Conservation (phyloP, 768 basidiomycete species). For the Suillus subluteus region DNA sequence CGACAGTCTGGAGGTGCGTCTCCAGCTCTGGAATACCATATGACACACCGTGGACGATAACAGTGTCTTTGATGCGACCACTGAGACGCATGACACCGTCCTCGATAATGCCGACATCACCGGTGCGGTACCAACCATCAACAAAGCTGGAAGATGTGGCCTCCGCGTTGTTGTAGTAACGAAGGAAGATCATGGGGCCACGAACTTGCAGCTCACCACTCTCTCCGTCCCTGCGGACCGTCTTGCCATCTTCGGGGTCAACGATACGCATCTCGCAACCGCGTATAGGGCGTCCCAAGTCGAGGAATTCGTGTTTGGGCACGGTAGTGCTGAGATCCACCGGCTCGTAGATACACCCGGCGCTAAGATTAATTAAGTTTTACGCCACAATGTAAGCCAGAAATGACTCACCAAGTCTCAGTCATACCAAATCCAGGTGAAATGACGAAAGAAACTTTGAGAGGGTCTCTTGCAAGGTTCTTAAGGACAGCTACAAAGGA, state of each 20-base stretch:
- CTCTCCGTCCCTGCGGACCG: constrained; percentile 29
- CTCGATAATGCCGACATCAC: constrained; percentile 49
- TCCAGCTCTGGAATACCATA: constrained; percentile 43
- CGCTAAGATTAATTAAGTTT: constrained; percentile 17
- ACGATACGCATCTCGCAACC: constrained; percentile 41
- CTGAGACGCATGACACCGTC: constrained; percentile 37
- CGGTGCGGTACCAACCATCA: constrained; percentile 57
- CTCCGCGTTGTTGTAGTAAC: constrained; percentile 49
- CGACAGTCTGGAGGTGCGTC: constrained; percentile 42
- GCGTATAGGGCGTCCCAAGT: constrained; percentile 29
- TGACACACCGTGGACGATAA: constrained; percentile 49
- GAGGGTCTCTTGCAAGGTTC: constrained; percentile 21
- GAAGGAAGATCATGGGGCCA: constrained; percentile 41
- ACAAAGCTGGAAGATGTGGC: constrained; percentile 52
- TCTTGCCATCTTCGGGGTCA: constrained; percentile 26
- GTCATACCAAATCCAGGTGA: constrained; percentile 48
- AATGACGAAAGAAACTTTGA: constrained; percentile 22
- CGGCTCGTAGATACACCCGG: constrained; percentile 41
- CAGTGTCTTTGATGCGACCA: constrained; percentile 46
- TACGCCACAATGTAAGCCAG: background rate
- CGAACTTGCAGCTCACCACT: constrained; percentile 44
- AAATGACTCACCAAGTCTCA: constrained; percentile 39
- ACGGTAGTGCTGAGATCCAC: constrained; percentile 19
- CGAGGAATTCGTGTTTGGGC: constrained; percentile 37
- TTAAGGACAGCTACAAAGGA: constrained; percentile 37